Evolutionary conservation across 805 yeast genomes (phyloP).

Genomic region (Candida germanica): DNA sequence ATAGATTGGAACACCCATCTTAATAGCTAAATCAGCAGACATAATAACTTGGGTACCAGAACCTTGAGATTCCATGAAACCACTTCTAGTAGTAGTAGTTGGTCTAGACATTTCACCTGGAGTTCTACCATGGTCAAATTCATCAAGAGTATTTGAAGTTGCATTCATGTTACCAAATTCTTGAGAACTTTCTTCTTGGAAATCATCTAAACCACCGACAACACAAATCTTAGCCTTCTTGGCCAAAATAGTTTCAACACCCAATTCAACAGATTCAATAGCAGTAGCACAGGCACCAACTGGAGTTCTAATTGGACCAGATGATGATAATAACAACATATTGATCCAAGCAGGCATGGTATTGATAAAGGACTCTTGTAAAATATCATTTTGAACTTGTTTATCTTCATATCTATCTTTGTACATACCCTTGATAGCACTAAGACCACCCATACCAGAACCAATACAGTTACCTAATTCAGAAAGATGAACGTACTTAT

Average conservation of each 20-base stretch:
- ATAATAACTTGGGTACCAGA: constrained; percentile 96
- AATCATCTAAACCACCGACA: constrained; percentile 99
- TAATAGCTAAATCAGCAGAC: constrained; percentile 90
- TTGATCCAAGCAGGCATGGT: constrained; percentile 99
- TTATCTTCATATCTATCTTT: constrained; percentile 87
- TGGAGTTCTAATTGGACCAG: constrained; percentile 99
- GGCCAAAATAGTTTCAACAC: constrained; percentile 87
- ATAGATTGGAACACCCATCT: constrained; percentile 99
- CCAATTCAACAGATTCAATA: constrained; percentile 93
- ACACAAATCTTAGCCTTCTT: constrained; percentile 95
- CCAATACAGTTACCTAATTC: constrained; percentile 99
- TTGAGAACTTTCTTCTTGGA: constrained; percentile 98
- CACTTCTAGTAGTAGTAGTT: constrained; percentile 90
- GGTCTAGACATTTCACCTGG: constrained; percentile 99
- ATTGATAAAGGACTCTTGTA: constrained; percentile 97
- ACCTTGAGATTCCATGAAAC: constrained; percentile 99
- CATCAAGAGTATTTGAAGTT: constrained; percentile 85
- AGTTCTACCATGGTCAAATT: constrained; percentile 92
- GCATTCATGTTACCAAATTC: constrained; percentile 99
- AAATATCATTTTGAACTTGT: constrained; percentile 95
- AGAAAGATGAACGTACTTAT: constrained; percentile 95
- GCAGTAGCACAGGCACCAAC: constrained; percentile 99
- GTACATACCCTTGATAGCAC: constrained; percentile 97
- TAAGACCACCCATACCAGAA: constrained; percentile 99
- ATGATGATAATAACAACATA: constrained; percentile 92